Evolutionary conservation across 2,329 filamentous ascomycete species (phyloP).

Genomic region (Scedosporium aurantiacum): DNA sequence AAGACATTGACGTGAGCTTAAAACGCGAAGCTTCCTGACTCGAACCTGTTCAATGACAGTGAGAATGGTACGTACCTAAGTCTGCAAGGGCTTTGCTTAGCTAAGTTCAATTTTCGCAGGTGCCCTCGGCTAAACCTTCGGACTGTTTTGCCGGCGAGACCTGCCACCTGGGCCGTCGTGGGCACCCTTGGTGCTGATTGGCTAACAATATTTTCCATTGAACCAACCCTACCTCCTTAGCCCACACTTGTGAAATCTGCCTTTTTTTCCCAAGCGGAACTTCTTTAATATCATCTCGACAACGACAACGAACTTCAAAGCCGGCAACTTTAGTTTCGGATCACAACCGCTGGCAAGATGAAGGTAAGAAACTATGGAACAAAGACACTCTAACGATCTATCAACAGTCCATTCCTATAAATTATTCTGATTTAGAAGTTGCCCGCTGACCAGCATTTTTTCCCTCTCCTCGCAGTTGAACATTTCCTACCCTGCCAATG

Average conservation of each 20-base stretch:
- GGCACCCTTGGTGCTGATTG: conserved; percentile 19
- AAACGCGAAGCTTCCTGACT: background rate
- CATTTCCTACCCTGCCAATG: conserved; percentile 90
- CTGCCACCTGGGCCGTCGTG: background rate
- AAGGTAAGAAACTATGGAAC: conserved; percentile 24
- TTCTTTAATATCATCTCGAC: conserved; percentile 4
- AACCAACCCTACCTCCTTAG: conserved; percentile 28
- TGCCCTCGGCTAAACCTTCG: conserved; percentile 1
- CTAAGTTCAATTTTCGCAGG: background rate
- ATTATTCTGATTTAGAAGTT: background rate
- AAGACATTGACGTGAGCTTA: background rate
- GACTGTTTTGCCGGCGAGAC: background rate
- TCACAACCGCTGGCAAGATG: conserved; percentile 31
- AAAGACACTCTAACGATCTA: background rate
- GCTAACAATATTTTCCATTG: conserved; percentile 12
- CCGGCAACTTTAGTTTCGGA: conserved; percentile 1
- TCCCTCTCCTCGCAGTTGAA: conserved; percentile 40
- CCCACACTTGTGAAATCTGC: conserved; percentile 26
- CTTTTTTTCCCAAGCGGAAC: conserved; percentile 3
- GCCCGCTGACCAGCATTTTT: conserved; percentile 19
- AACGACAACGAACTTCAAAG: conserved; percentile 3
- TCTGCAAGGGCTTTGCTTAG: background rate
- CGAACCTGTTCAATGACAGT: background rate
- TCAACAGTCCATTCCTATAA: background rate
- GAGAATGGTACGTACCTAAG: background rate